Evolutionary conservation across 1,284 basidiomycete genomes (phyloP).

Genomic region (Tylopilus sp.): DNA sequence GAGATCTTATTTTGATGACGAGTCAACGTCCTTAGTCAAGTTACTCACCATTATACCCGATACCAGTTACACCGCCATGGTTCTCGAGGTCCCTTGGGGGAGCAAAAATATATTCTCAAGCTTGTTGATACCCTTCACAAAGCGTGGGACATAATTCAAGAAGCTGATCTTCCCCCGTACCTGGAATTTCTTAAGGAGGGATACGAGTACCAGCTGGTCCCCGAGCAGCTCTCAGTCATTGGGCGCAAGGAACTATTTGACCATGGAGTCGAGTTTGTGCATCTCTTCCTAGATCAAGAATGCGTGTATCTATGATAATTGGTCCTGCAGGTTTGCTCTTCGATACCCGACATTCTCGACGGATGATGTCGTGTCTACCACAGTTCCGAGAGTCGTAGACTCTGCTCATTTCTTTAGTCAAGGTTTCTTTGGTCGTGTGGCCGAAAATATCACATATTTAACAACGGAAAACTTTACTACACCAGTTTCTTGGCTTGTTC

Average conservation of each 20-base stretch:
- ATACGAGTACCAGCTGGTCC: slow-evolving; percentile 34
- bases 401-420: slow-evolving; percentile 19
- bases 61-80: slow-evolving; percentile 27
- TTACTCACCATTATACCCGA: neutral
- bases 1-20: neutral
- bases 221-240: slow-evolving; percentile 19
- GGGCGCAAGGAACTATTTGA: slow-evolving; percentile 22
- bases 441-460: slow-evolving; percentile 12
- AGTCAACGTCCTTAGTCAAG: neutral
- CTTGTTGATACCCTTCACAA: slow-evolving; percentile 38
- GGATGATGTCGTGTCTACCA: slow-evolving; percentile 39
- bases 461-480: slow-evolving; percentile 17
- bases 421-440: slow-evolving; percentile 14
- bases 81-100: slow-evolving; percentile 24
- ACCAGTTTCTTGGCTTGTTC: slow-evolving; percentile 38
- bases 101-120: slow-evolving; percentile 33
- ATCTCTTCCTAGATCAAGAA: neutral
- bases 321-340: slow-evolving; percentile 17
- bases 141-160: slow-evolving; percentile 31
- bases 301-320: slow-evolving; percentile 4
- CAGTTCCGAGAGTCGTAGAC: slow-evolving; percentile 33
- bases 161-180: slow-evolving; percentile 33
- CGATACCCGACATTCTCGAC: slow-evolving; percentile 27
- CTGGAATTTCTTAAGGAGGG: slow-evolving; percentile 44
- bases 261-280: slow-evolving; percentile 21